phyloP scores from a whole-genome alignment of 345 rosid genomes.

The Corymbia maculata region DNA sequence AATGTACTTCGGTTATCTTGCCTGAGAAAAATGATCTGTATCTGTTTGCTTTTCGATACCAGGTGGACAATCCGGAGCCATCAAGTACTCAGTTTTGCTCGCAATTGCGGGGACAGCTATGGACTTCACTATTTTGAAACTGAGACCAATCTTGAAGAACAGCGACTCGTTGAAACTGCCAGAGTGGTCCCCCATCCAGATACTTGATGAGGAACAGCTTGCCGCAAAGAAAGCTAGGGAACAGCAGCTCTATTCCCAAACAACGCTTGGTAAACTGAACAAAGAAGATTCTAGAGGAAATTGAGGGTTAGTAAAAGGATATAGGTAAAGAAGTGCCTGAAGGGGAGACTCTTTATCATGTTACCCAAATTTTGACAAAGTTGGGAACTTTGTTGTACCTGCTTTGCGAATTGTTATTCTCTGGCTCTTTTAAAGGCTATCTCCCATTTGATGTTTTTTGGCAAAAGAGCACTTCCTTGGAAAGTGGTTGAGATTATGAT shows the following conservation, averaged over 20 bases:
- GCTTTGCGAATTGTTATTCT: neutral
- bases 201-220: slow-evolving; percentile 74
- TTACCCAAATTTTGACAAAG: neutral
- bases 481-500: neutral
- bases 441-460: neutral
- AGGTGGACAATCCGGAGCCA: slow-evolving; percentile 80
- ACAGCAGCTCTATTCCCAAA: slow-evolving; percentile 31
- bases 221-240: slow-evolving; percentile 65
- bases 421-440: neutral
- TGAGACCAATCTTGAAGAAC: slow-evolving; percentile 28
- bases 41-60: neutral
- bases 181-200: slow-evolving; percentile 80
- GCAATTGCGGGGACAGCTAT: slow-evolving; percentile 49
- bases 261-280: slow-evolving; percentile 37
- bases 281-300: slow-evolving; percentile 49
- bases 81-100: slow-evolving; percentile 61
- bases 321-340: neutral
- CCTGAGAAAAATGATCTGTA: neutral
- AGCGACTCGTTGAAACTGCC: slow-evolving; percentile 46
- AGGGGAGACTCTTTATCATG: neutral
- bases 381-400: neutral
- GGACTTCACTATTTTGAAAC: slow-evolving; percentile 42
- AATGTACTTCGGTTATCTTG: neutral
- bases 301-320: neutral
- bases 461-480: neutral